phyloP scores from a whole-genome alignment of 495 filamentous ascomycete species.

The Aspergillus heteromorphus region DNA sequence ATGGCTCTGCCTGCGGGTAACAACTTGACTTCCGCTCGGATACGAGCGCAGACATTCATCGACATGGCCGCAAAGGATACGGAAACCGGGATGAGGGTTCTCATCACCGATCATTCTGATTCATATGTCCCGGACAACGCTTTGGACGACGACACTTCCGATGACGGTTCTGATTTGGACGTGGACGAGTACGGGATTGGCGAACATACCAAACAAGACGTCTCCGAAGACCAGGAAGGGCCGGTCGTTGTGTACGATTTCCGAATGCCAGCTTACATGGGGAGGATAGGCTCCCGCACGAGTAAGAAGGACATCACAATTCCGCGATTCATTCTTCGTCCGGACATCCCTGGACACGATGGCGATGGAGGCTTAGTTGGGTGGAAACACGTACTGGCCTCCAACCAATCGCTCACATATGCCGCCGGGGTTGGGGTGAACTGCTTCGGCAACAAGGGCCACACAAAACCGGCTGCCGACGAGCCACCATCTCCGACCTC shows the following conservation, averaged over 20 bases:
- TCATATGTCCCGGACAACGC: conserved; percentile 36
- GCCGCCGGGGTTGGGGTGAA: conserved; percentile 36
- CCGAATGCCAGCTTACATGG: conserved; percentile 43
- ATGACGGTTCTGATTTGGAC: conserved; percentile 32
- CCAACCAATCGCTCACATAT: conserved; percentile 37
- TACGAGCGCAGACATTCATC: conserved; percentile 45
- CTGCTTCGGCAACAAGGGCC: conserved; percentile 32
- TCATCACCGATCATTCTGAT: conserved; percentile 44
- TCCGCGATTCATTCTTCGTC: conserved; percentile 40
- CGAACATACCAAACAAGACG: conserved; percentile 24
- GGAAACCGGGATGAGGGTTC: conserved; percentile 35
- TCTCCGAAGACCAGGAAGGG: conserved; percentile 22
- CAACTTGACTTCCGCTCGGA: conserved; percentile 42
- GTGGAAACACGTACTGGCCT: conserved; percentile 43
- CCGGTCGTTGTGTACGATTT: conserved; percentile 40
- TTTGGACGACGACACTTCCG: conserved; percentile 19
- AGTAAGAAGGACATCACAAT: conserved; percentile 29
- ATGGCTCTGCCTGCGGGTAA: conserved; percentile 42
- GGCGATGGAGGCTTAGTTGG: conserved; percentile 40
- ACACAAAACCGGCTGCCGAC: conserved; percentile 21
- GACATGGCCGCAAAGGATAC: conserved; percentile 44
- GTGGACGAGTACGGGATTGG: conserved; percentile 36
- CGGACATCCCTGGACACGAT: conserved; percentile 40
- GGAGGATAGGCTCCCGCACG: conserved; percentile 28
- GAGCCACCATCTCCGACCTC: conserved; percentile 34